These are phyloP conservation scores for Medicago truncatula DNA, from an alignment of 306 rosid species.

Conservation along the genomic window DNA sequence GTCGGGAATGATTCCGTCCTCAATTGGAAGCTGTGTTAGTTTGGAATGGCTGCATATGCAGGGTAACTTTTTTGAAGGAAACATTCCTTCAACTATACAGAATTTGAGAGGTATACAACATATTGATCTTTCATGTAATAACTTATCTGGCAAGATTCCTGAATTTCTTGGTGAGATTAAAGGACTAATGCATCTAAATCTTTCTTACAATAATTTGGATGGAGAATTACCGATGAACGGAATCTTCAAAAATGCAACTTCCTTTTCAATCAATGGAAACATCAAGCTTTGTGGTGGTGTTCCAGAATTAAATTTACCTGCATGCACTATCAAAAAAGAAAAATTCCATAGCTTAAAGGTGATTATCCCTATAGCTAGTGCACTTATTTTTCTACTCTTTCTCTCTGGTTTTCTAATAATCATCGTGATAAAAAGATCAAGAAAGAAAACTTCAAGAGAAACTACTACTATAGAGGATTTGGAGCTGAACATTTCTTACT, in stretches of 20 bases:
- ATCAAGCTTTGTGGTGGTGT: conserved; percentile 48
- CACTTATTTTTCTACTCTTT: conserved; percentile 26
- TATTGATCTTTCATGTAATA: conserved; percentile 46
- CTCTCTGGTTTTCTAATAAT: conserved; percentile 34
- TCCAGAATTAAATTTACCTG: conserved; percentile 39
- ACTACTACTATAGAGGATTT: not conserved
- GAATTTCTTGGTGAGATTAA: conserved; percentile 39
- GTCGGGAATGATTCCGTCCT: conserved; percentile 47
- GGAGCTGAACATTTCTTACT: conserved; percentile 41
- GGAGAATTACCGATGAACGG: conserved; percentile 48
- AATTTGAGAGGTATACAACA: conserved; percentile 46
- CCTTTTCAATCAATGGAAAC: conserved; percentile 45
- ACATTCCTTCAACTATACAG: conserved; percentile 40
- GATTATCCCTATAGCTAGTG: conserved; percentile 29
- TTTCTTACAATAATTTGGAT: conserved; percentile 49
- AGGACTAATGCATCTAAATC: conserved; percentile 31
- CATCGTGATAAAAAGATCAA: not conserved
- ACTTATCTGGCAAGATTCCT: conserved; percentile 50
- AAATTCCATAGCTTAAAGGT: conserved; percentile 35
- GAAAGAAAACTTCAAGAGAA: conserved; percentile 9
- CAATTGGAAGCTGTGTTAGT: conserved; percentile 43
- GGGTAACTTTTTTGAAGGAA: conserved; percentile 49
- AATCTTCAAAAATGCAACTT: conserved; percentile 43
- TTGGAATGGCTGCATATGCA: conserved; percentile 45
- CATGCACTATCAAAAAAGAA: conserved; percentile 31